A percentile compares a stretch with the other conserved stretches of the same genome.
Evolutionary conservation across 805 yeast genomes (phyloP).

Genomic region (Wickerhamomyces bovis): DNA sequence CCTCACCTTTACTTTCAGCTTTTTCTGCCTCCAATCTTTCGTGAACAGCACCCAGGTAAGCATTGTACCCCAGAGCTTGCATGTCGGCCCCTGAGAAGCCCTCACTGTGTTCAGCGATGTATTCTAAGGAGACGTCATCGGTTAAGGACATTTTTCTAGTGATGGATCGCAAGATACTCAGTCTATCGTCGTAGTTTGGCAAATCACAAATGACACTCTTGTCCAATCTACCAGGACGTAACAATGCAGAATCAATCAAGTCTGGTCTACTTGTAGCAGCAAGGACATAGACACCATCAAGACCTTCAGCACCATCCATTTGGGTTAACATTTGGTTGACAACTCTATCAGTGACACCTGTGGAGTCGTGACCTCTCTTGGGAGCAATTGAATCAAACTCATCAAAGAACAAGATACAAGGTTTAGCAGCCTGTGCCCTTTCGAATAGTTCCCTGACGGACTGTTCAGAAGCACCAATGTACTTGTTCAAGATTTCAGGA

Average conservation of each 20-base stretch:
- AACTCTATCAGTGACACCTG: conserved; percentile 96
- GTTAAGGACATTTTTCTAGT: conserved; percentile 54
- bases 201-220: conserved; percentile 86
- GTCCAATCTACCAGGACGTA: conserved; percentile 95
- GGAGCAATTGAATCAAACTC: conserved; percentile 98
- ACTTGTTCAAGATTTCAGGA: conserved; percentile 90
- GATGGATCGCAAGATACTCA: conserved; percentile 61
- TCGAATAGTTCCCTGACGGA: conserved; percentile 90
- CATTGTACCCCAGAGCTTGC: conserved; percentile 88
- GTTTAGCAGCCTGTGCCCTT: conserved; percentile 90
- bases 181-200: conserved; percentile 66
- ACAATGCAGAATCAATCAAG: conserved; percentile 85
- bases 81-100: conserved; percentile 95
- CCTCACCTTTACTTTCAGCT: conserved; percentile 19
- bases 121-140: conserved; percentile 42
- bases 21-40: conserved; percentile 50
- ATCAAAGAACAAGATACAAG: conserved; percentile 88
- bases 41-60: conserved; percentile 82
- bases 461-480: conserved; percentile 96
- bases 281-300: conserved; percentile 92
- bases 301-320: conserved; percentile 98
- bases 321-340: conserved; percentile 96
- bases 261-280: conserved; percentile 98
- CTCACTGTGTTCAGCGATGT: conserved; percentile 51
- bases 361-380: conserved; percentile 94